These are phyloP conservation scores for Trametes villosa DNA, from an alignment of 768 basidiomycete genomes.

Conservation along the genomic window DNA sequence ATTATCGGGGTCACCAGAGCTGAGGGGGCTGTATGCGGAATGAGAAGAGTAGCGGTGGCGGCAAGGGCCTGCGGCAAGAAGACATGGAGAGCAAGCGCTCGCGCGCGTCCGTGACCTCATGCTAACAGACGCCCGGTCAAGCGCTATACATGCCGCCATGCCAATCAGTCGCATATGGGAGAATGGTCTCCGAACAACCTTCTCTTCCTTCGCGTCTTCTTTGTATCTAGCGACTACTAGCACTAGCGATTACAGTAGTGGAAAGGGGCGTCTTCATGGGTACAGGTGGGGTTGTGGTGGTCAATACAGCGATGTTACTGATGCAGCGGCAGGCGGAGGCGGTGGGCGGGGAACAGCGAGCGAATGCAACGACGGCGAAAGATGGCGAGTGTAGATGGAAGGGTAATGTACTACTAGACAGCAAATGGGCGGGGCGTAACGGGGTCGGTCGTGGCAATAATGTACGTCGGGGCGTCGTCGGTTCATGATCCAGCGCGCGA, in stretches of 20 bases:
- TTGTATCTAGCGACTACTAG: slow-evolving; percentile 17
- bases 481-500: slow-evolving; percentile 62
- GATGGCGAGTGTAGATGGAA: slow-evolving; percentile 20
- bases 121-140: neutral
- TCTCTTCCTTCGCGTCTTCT: neutral
- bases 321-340: slow-evolving; percentile 1
- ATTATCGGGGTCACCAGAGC: neutral
- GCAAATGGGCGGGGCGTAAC: slow-evolving; percentile 13
- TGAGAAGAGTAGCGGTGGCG: slow-evolving; percentile 3
- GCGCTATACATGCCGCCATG: too few species aligned
- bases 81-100: neutral
- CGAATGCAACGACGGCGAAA: slow-evolving; percentile 12
- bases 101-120: neutral
- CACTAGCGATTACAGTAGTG: slow-evolving; percentile 21
- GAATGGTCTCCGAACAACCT: neutral
- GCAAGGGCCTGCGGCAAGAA: slow-evolving; percentile 1
- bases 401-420: slow-evolving; percentile 19
- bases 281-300: slow-evolving; percentile 15
- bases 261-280: slow-evolving; percentile 12
- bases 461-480: slow-evolving; percentile 18
- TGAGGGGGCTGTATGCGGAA: neutral
- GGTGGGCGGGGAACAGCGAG: slow-evolving; percentile 1
- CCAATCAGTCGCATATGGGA: too few species aligned
- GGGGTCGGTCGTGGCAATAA: slow-evolving; percentile 9
- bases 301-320: slow-evolving; percentile 20